Evolutionary conservation across 345 rosid genomes (phyloP), one percentile per base, ranked within the genome.

Genomic region (Psidium guajava): DNA sequence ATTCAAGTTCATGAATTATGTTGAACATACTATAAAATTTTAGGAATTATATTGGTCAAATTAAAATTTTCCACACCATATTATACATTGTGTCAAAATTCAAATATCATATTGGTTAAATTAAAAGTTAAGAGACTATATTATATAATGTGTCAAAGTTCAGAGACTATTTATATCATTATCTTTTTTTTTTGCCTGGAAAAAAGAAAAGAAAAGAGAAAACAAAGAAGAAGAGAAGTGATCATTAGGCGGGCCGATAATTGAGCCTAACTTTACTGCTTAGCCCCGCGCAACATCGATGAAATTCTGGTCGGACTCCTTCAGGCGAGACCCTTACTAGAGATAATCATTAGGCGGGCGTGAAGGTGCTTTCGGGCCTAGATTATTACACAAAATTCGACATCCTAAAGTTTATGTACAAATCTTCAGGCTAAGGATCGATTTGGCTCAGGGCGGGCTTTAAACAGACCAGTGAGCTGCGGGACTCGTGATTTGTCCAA

Each of bases 401-500:
- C 2, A 1, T 58, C 64, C 12, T 15, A n/a, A 58, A 58, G 14
- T 58, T 58, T n/a, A 12, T 58, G 36, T n/a, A n/a, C 1, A 6
- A 6, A 2, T 58, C 8, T 27, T n/a, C 27, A 3, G 32, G 8
- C 1, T n/a, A 44, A 15, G 28, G 16, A 1, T 1, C 1, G 64
- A n/a, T 11, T 12, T 11, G 64, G 32, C 32, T 12, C 0, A 0
- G 64, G 0, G 0, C 0, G 16, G 16, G 64, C 8, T n/a, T 42
- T 13, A 59, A 32, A 36, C 0, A 5, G 18, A 36, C 36, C 14
- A 27, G 9, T n/a, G 36, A 59, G 36, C 9, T 1, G 13, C 1
- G 1, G 1, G 32, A 32, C 18, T 0, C 5, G 0, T 59, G 73
- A 27, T 59, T 59, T 6, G 69, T 59, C 36, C 20, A 3, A 12